Base-by-base conservation (phyloP, 108 stramenopile genomes). In the Parietichytrium sp. region DNA sequence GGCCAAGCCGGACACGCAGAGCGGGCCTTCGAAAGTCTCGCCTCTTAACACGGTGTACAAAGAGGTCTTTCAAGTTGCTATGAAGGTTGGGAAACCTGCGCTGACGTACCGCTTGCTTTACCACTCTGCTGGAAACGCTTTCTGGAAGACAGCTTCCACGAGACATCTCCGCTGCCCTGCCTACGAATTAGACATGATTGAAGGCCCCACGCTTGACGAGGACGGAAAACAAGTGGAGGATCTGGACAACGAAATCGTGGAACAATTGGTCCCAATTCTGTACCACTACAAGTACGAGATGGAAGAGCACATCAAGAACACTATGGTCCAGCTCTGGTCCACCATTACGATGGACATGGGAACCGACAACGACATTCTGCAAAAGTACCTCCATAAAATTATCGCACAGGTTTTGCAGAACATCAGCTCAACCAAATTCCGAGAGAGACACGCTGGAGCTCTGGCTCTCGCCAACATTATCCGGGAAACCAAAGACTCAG, bases 361-460 rank as follows among this genome's bases (percentile, higher is more conserved):
- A 6, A 72, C 61, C 2, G 61, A 72, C 25, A 6, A n/a, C 42
- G 61, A 72, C 10, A 72, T 72, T 72, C 61, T 72, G 0, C 20
- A 45, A 12, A 42, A n/a, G 10, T 6, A 42, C n/a, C 61, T 72
- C 42, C 38, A 72, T 1, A 42, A 72, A 6, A 72, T 72, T n/a
- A 42, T 72, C 10, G 38, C 1, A 7, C 38, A 72, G 33, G 3
- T 72, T 7, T 42, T 72, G 29, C 61, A n/a, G 20, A 72, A 72
- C 61, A 72, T 72, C 20, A 42, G 61, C 10, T 72, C 61, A 13
- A 72, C 36, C 10, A 72, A 72, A 42, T 33, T 72, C 38, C 61
- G 61, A 16, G 61, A 72, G 61, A 33, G 61, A 8, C 61, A 72
- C 23, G 61, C 61, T 42, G 61, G 61, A 8, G 61, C 61, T 8